Percentiles rank a stretch among this genome's conserved stretches.
phyloP scores from a whole-genome alignment of 225 moss, liverwort and hornwort genomes.

The Bryoerythrophyllum caledonicum region DNA sequence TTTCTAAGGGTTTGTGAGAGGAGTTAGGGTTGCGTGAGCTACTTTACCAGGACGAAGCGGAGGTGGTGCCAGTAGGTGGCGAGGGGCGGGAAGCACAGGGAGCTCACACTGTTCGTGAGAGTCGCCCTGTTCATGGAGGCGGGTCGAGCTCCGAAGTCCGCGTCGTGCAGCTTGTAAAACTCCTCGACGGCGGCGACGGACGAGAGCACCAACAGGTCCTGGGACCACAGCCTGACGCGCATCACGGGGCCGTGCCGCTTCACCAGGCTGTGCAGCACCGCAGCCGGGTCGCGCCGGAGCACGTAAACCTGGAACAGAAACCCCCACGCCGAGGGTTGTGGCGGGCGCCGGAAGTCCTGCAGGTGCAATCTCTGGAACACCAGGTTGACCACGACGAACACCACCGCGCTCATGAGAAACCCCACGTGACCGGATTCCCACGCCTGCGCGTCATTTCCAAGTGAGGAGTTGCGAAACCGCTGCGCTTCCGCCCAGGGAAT shows the following conservation, averaged over 20 bases:
- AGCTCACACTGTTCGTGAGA: background rate
- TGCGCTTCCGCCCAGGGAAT: background rate
- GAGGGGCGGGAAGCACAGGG: constrained; percentile 16
- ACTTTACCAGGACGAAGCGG: constrained; percentile 14
- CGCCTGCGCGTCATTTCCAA: background rate
- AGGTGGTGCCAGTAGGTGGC: constrained; percentile 25
- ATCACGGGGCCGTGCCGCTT: constrained; percentile 13
- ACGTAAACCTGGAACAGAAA: constrained; percentile 10
- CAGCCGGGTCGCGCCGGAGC: constrained; percentile 16
- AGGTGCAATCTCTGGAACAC: constrained; percentile 13
- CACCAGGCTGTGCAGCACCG: constrained; percentile 8
- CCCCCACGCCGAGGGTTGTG: constrained; percentile 7
- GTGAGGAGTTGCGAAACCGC: background rate
- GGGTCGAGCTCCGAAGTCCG: constrained; percentile 29
- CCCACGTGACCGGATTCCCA: background rate
- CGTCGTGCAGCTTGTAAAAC: constrained; percentile 28
- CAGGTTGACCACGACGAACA: constrained; percentile 10
- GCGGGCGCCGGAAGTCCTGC: background rate
- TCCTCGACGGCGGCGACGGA: constrained; percentile 25
- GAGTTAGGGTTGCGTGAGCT: background rate
- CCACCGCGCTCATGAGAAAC: constrained; percentile 13
- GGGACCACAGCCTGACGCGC: constrained; percentile 18
- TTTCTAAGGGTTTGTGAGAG: background rate
- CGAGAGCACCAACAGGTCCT: constrained; percentile 23
- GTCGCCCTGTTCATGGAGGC: constrained; percentile 15